These are phyloP conservation scores for Fusarium tupiense DNA, from an alignment of 2,329 filamentous ascomycete genomes.

Conservation along the genomic window DNA sequence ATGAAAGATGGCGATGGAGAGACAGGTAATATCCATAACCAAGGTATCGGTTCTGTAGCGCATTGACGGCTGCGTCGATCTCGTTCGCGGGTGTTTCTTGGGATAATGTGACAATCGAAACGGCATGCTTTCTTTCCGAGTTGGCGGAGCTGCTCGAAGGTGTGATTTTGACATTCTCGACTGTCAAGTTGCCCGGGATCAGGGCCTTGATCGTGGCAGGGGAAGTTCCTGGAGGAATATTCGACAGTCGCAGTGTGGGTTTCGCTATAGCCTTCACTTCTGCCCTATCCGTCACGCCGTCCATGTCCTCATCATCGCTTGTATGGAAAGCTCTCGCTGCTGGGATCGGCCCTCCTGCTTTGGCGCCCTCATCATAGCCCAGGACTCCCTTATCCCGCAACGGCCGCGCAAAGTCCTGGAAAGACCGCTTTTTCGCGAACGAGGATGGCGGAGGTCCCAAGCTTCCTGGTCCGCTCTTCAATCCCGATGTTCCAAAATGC, in stretches of 20 bases:
- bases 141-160: conserved; percentile 61
- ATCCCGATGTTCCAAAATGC: conserved; percentile 69
- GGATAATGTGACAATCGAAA: conserved; percentile 83
- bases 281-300: conserved; percentile 53
- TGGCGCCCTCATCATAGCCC: conserved; percentile 49
- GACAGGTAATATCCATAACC: conserved; percentile 86
- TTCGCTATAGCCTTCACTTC: conserved; percentile 70
- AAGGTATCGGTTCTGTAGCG: conserved; percentile 83
- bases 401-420: conserved; percentile 54
- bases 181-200: conserved; percentile 66
- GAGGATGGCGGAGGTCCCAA: conserved; percentile 63
- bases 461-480: conserved; percentile 71
- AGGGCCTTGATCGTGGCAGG: conserved; percentile 68
- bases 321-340: conserved; percentile 78
- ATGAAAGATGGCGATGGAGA: conserved; percentile 84
- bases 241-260: conserved; percentile 70
- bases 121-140: conserved; percentile 74
- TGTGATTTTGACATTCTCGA: conserved; percentile 79
- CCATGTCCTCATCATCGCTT: conserved; percentile 66
- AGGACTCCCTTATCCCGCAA: conserved; percentile 43
- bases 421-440: conserved; percentile 65
- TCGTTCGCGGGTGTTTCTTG: conserved; percentile 84
- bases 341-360: conserved; percentile 59
- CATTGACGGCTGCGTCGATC: conserved; percentile 82
- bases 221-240: conserved; percentile 68